Evolutionary conservation across 2,329 filamentous ascomycete species (phyloP), one percentile per base, ranked within the genome.

Genomic region (Scytalidium lignicola): DNA sequence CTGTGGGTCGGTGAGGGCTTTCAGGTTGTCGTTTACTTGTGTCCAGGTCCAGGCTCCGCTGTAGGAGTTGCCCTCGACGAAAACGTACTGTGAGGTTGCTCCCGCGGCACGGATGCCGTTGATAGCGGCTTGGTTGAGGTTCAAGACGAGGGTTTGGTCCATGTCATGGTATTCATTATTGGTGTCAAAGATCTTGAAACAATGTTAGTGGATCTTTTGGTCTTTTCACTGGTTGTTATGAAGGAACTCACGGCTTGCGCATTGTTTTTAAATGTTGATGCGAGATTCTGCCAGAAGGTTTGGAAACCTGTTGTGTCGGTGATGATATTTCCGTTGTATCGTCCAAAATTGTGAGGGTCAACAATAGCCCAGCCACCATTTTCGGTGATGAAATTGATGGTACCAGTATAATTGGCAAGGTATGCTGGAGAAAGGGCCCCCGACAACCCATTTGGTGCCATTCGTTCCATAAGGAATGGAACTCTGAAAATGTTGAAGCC

Each of bases 391-490:
- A 72, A 68, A 47, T 74, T 68, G 47, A 76, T 60, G 49, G 68
- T 66, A 43, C 61, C 39, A n/a, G 46, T 72, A 2, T 74, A 60
- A 55, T 72, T 70, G 48, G 65, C 65, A 13, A 71, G 61, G 61
- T 78, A 78, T 23, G 59, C 58, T 3, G 60, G 52, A 52, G 75
- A 68, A 37, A 71, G 55, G 15, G 64, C 18, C n/a, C 71, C 74
- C 2, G 73, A 76, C 54, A 82, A 63, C 26, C 60, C 59, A 46
- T 66, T 67, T 7, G 75, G 77, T 10, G 75, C 70, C 28, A 81
- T 66, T 12, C 79, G 75, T 62, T 83, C 79, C 78, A 83, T 82
- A 62, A 76, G 49, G 51, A 72, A 68, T 18, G 64, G 60, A 21
- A 71, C 69, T 51, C 59, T 53, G 47, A 61, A 60, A 7, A 53